A percentile compares a stretch with the other conserved stretches of the same genome.
These are phyloP conservation scores for Scortechinia acanthostroma DNA, from an alignment of 2,329 filamentous ascomycete genomes.

Conservation along the genomic window DNA sequence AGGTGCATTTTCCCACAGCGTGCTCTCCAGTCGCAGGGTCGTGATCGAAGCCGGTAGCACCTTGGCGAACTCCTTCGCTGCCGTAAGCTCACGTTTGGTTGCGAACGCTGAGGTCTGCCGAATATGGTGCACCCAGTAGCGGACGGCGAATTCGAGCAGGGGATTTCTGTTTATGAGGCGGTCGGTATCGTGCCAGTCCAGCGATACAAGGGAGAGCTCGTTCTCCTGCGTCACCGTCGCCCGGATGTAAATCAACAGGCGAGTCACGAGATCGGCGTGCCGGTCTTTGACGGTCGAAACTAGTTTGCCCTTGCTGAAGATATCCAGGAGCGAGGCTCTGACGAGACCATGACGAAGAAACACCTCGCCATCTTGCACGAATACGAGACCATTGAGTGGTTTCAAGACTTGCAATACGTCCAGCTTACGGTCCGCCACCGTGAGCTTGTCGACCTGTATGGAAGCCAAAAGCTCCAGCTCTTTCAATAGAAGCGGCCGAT, in stretches of 20 bases:
- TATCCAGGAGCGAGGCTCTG: slow-evolving; percentile 17
- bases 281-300: slow-evolving; percentile 17
- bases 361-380: slow-evolving; percentile 19
- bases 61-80: slow-evolving; percentile 7
- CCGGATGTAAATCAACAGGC: slow-evolving; percentile 23
- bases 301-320: slow-evolving; percentile 19
- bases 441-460: slow-evolving; percentile 17
- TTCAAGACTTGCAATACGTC: slow-evolving; percentile 15
- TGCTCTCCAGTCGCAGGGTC: slow-evolving; percentile 6
- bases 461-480: slow-evolving; percentile 19
- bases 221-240: slow-evolving; percentile 14
- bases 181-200: slow-evolving; percentile 15
- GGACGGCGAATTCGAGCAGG: slow-evolving; percentile 11
- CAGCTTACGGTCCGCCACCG: slow-evolving; percentile 12
- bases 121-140: slow-evolving; percentile 10
- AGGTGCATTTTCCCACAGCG: slow-evolving; percentile 12
- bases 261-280: slow-evolving; percentile 18
- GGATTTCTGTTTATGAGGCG: slow-evolving; percentile 11
- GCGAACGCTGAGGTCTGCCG: slow-evolving; percentile 4
- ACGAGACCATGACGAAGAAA: slow-evolving; percentile 24
- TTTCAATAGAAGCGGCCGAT: slow-evolving; percentile 20
- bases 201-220: slow-evolving; percentile 16
- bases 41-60: slow-evolving; percentile 6
- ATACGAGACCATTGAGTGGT: slow-evolving; percentile 19
- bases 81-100: slow-evolving; percentile 5